Evolutionary conservation across 441 rosid genomes (phyloP), one percentile per base, ranked within the genome.

Genomic region (Syzygium malaccense): DNA sequence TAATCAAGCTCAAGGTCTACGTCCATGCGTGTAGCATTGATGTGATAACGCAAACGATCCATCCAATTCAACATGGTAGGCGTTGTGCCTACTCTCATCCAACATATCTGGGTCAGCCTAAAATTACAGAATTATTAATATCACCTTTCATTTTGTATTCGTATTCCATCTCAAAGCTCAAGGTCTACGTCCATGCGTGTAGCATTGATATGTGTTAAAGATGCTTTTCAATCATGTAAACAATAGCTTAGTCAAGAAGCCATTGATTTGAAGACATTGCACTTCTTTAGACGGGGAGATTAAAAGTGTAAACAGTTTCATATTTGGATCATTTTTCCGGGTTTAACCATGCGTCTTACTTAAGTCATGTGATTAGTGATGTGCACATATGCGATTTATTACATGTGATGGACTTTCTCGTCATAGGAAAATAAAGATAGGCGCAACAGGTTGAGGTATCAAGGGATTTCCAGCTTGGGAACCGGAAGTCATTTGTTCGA

Each of bases 321-420:
- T 5, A 68, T 33, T 71, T 37, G 8, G 25, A 71, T 37, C n/a
- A 37, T 75, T 23, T 75, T 23, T 6, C 1, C 0, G 1, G 10
- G 17, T 75, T 23, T 75, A 12, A 75, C n/a, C n/a, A 37, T 13
- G 28, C 5, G 0, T 41, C n/a, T 75, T 41, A 75, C 26, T 12
- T 75, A 13, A 11, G 37, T 37, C n/a, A 1, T 0, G 9, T 41
- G 28, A 37, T 68, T 68, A 37, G 41, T 37, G 51, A 20, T 37
- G 51, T 37, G 37, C 15, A 0, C 0, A 0, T 7, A 9, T 18
- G 58, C 7, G 5, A 0, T 0, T 2, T 18, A 68, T 68, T 68
- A 20, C 41, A 30, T 64, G 41, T 8, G 23, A 64, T 30, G 41
- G 23, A 30, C 12, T 9, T 33, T 68, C 14, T 33, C 41, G 51